phyloP scores from a whole-genome alignment of 2,329 filamentous ascomycete species.

The Pseudonectria buxi region DNA sequence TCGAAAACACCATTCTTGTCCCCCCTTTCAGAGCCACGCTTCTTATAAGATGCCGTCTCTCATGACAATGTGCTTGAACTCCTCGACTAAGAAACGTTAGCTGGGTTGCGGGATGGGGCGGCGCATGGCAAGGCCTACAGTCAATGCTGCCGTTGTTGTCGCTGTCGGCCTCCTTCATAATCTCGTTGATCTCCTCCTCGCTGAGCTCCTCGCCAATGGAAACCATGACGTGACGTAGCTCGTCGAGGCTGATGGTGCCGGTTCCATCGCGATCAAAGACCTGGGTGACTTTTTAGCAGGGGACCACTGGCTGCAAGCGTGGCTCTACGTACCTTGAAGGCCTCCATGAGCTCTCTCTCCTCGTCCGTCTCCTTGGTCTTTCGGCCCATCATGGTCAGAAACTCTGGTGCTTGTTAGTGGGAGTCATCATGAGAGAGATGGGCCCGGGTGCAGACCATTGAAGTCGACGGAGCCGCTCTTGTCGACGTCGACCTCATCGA shows the following conservation, averaged over 20 bases:
- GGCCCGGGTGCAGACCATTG: slow-evolving; percentile 36
- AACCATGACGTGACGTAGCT: slow-evolving; percentile 57
- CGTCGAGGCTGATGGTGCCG: slow-evolving; percentile 57
- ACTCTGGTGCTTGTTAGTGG: slow-evolving; percentile 38
- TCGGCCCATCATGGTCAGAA: slow-evolving; percentile 60
- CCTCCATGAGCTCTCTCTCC: slow-evolving; percentile 58
- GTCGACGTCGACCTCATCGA: slow-evolving; percentile 60
- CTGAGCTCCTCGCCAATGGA: slow-evolving; percentile 59
- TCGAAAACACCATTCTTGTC: too few relatives aligned
- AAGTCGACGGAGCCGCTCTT: slow-evolving; percentile 61
- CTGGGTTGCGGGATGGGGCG: too few relatives aligned
- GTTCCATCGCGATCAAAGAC: slow-evolving; percentile 58
- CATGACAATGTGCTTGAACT: too few relatives aligned
- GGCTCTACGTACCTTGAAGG: slow-evolving; percentile 49
- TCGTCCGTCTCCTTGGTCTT: slow-evolving; percentile 56
- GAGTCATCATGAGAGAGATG: too few relatives aligned
- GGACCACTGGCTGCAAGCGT: too few relatives aligned
- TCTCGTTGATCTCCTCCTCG: slow-evolving; percentile 58
- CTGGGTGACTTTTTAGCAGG: neutral
- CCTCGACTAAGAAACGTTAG: too few relatives aligned
- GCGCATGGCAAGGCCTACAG: too few relatives aligned
- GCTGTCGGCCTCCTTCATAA: slow-evolving; percentile 59
- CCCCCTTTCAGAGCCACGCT: too few relatives aligned
- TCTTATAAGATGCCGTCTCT: too few relatives aligned
- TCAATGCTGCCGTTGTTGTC: slow-evolving; percentile 59